phyloP scores from a whole-genome alignment of 2,329 filamentous ascomycete genomes.

The Nemania diffusa region DNA sequence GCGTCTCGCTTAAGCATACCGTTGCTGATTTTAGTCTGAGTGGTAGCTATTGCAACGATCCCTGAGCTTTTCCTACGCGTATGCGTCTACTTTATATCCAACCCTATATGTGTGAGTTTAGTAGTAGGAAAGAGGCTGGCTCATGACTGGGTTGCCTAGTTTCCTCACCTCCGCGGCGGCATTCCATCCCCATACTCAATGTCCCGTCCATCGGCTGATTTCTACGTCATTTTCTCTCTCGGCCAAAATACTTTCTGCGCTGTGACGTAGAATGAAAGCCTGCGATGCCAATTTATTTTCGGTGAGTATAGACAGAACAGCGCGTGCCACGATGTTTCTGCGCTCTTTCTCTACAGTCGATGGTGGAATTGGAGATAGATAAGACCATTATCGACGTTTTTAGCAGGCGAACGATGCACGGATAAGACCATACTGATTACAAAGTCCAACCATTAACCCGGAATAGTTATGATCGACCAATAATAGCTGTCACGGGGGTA shows the following conservation, averaged over 20 bases:
- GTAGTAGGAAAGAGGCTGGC: conserved; percentile 8
- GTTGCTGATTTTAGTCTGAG: not conserved
- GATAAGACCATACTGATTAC: conserved; percentile 28
- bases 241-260: conserved; percentile 7
- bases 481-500: conserved; percentile 39
- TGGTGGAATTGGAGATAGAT: conserved; percentile 12
- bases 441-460: conserved; percentile 25
- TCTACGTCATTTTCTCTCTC: conserved; percentile 15
- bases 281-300: conserved; percentile 28
- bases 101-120: no score
- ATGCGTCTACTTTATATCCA: no score
- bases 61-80: not conserved
- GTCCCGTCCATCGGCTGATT: conserved; percentile 11
- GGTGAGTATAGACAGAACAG: conserved; percentile 28
- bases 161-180: conserved; percentile 12
- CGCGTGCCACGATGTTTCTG: conserved; percentile 2
- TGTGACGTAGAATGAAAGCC: conserved; percentile 26
- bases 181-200: conserved; percentile 2
- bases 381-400: conserved; percentile 20
- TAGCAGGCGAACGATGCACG: conserved; percentile 17
- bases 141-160: not conserved
- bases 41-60: not conserved
- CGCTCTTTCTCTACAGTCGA: conserved; percentile 1
- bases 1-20: conserved; percentile 21
- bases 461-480: conserved; percentile 41